Evolutionary conservation across 768 basidiomycete genomes (phyloP).

Genomic region (Candolleomyces aberdarensis): DNA sequence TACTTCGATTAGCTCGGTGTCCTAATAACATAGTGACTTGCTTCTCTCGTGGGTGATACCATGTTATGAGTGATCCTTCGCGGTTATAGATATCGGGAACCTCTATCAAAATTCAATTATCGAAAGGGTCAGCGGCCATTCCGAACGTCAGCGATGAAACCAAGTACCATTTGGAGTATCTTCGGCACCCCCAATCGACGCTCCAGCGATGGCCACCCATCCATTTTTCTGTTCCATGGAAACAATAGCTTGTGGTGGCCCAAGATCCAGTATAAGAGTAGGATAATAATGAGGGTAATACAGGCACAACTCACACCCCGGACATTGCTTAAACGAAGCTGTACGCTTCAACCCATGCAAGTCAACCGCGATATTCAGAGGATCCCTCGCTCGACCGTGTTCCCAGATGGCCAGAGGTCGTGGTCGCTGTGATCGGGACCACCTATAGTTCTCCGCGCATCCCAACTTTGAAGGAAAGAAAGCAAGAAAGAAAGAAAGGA

Average conservation of each 20-base stretch:
- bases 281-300: too few species aligned
- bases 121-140: neutral
- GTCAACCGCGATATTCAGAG: too few species aligned
- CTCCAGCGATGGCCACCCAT: slow-evolving; percentile 42
- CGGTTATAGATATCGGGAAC: neutral
- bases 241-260: slow-evolving; percentile 38
- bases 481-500: too few species aligned
- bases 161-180: slow-evolving; percentile 29
- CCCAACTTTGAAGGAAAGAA: too few species aligned
- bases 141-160: neutral
- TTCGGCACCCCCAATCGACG: slow-evolving; percentile 40
- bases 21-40: neutral
- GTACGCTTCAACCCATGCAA: too few species aligned
- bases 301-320: too few species aligned
- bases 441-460: too few species aligned
- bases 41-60: neutral
- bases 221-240: slow-evolving; percentile 45
- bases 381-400: too few species aligned
- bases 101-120: too few species aligned
- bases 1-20: neutral
- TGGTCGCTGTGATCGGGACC: too few species aligned
- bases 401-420: too few species aligned
- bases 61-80: neutral
- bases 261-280: neutral
- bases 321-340: too few species aligned